These are phyloP conservation scores for Clonostachys chloroleuca DNA, from an alignment of 2,329 filamentous ascomycete genomes.

Conservation along the genomic window DNA sequence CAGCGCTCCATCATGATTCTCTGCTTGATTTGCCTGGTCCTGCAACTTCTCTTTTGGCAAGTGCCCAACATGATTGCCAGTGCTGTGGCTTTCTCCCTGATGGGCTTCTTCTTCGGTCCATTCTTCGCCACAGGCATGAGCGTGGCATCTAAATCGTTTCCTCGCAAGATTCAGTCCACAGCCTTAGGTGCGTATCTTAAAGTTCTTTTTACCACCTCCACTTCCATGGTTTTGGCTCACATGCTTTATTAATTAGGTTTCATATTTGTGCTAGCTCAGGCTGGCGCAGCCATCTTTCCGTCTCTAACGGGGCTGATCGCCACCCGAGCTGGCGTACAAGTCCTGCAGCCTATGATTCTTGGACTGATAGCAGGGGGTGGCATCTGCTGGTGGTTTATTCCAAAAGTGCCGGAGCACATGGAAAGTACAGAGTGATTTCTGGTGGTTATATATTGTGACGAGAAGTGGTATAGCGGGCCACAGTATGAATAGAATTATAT, in stretches of 20 bases:
- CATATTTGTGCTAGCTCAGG: conserved; percentile 2
- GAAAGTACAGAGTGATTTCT: too few relatives aligned
- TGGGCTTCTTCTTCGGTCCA: conserved; percentile 2
- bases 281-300: conserved; percentile 1
- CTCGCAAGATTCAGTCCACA: conserved; percentile 2
- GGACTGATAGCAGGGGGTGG: conserved; percentile 2
- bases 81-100: not conserved
- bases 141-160: conserved; percentile 1
- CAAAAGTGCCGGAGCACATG: conserved; percentile 1
- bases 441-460: too few relatives aligned
- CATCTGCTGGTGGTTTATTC: conserved; percentile 5
- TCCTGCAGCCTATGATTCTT: conserved; percentile 1
- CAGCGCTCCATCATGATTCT: conserved; percentile 1
- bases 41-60: conserved; percentile 3
- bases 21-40: not conserved
- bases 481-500: too few relatives aligned
- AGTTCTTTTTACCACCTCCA: not conserved
- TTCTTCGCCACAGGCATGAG: conserved; percentile 3
- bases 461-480: too few relatives aligned
- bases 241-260: not conserved
- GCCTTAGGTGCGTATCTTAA: not conserved
- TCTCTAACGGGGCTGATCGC: conserved; percentile 2
- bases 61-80: conserved; percentile 2
- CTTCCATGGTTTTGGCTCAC: not conserved
- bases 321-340: conserved; percentile 1